Conservation (phyloP, 2,329 filamentous ascomycete species). For the Fusarium sp. region DNA sequence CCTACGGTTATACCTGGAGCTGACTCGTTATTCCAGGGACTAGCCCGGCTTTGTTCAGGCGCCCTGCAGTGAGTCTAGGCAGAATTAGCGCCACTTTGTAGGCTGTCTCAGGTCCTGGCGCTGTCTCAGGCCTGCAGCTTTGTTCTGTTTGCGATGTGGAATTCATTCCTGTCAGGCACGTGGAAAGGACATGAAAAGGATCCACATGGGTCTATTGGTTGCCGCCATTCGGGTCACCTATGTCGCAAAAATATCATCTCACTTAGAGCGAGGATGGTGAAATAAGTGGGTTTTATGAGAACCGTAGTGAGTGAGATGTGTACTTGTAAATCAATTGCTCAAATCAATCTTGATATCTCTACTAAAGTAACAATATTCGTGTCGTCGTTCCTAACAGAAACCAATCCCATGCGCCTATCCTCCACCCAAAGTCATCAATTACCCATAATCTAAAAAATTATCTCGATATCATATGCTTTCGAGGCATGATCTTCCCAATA, state of each 20-base stretch:
- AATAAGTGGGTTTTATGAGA: background rate
- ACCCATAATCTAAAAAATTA: slow-evolving; percentile 18
- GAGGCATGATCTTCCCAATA: slow-evolving; percentile 21
- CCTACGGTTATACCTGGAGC: slow-evolving; percentile 7
- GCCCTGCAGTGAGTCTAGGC: slow-evolving; percentile 13
- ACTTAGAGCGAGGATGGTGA: background rate
- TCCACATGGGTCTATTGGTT: background rate
- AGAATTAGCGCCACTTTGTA: slow-evolving; percentile 1
- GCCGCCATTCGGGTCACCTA: slow-evolving; percentile 13
- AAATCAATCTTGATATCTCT: slow-evolving; percentile 38
- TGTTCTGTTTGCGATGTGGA: slow-evolving; percentile 15
- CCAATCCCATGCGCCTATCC: slow-evolving; percentile 8
- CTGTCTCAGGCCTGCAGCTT: slow-evolving; percentile 7
- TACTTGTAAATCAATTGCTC: slow-evolving; percentile 7
- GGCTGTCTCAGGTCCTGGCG: slow-evolving; percentile 8
- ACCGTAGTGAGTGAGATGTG: background rate
- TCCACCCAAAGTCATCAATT: slow-evolving; percentile 16
- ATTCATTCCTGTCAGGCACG: slow-evolving; percentile 30
- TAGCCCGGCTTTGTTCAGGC: slow-evolving; percentile 20
- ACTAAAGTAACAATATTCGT: slow-evolving; percentile 7
- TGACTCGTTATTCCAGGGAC: slow-evolving; percentile 28
- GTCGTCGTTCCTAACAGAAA: slow-evolving; percentile 19
- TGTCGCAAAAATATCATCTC: slow-evolving; percentile 4
- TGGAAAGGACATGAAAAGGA: slow-evolving; percentile 13
- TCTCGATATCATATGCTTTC: slow-evolving; percentile 37